These are phyloP conservation scores for Trichoderma simmonsii DNA, from an alignment of 2,329 filamentous ascomycete species.

Conservation along the genomic window DNA sequence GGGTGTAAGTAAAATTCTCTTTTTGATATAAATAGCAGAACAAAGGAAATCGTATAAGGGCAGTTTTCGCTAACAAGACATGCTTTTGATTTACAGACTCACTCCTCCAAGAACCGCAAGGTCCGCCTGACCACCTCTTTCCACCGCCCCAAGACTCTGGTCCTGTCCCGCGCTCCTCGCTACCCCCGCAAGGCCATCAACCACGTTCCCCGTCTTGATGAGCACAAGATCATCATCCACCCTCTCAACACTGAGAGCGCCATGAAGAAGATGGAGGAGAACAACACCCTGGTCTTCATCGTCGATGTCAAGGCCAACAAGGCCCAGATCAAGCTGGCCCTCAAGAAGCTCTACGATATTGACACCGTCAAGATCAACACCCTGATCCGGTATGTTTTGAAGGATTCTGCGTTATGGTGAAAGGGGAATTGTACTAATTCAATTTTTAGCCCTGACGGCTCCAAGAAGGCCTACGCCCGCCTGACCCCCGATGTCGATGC, in stretches of 20 bases:
- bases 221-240: constrained; percentile 97
- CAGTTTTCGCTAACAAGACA: not conserved
- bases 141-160: constrained; percentile 95
- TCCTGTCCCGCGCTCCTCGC: constrained; percentile 86
- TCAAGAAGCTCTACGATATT: constrained; percentile 99
- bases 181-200: constrained; percentile 96
- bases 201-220: constrained; percentile 86
- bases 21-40: not conserved
- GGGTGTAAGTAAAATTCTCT: constrained; percentile 66
- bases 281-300: constrained; percentile 99
- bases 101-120: constrained; percentile 83
- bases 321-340: constrained; percentile 95
- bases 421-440: not conserved
- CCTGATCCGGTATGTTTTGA: constrained; percentile 75
- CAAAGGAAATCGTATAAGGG: not conserved
- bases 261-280: constrained; percentile 99
- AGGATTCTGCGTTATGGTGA: not conserved
- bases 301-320: constrained; percentile 98
- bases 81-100: constrained; percentile 38
- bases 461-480: constrained; percentile 98
- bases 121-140: constrained; percentile 90
- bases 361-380: constrained; percentile 99
- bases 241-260: constrained; percentile 99
- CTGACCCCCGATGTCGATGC: constrained; percentile 96
- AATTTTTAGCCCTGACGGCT: constrained; percentile 77